phyloP scores from a whole-genome alignment of 78 protist species.

The Chrysochromulina tobinii region DNA sequence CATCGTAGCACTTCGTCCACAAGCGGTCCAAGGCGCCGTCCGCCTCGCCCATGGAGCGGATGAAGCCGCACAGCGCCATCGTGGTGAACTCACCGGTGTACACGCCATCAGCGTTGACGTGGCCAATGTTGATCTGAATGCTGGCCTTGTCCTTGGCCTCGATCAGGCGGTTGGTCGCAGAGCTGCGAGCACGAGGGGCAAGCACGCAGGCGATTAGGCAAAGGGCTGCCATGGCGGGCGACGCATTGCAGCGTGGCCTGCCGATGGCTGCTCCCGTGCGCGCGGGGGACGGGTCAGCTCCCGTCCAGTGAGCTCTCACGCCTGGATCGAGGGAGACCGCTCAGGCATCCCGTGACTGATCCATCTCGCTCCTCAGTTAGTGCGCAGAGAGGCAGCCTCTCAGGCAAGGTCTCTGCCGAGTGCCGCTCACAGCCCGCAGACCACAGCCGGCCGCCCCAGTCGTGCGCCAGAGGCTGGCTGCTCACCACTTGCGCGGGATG shows the following conservation, averaged over 20 bases:
- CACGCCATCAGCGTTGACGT: constrained; percentile 65
- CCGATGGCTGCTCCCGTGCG: neutral
- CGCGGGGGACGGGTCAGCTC: no score
- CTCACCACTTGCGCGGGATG: constrained; percentile 89
- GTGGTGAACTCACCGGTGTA: constrained; percentile 6
- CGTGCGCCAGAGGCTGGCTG: neutral
- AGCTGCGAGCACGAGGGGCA: constrained; percentile 43
- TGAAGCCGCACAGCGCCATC: constrained; percentile 25
- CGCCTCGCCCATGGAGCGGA: constrained; percentile 24
- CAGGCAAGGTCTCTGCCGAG: neutral
- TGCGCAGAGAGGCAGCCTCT: neutral
- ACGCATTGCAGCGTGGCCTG: neutral
- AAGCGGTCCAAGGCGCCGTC: constrained; percentile 24
- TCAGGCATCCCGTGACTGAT: no score
- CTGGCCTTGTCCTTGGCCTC: constrained; percentile 90
- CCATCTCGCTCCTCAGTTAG: no score
- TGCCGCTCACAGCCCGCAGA: no score
- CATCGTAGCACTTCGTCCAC: neutral
- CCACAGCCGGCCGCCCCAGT: neutral
- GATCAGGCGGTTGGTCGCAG: constrained; percentile 86
- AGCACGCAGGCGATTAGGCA: neutral
- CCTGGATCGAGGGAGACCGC: no score
- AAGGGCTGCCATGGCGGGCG: neutral
- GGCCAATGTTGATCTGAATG: constrained; percentile 91
- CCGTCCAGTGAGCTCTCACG: no score